Evolutionary conservation across 176 grass and related monocot genomes (phyloP), one percentile per base, ranked within the genome.

Genomic region (Avena insularis): DNA sequence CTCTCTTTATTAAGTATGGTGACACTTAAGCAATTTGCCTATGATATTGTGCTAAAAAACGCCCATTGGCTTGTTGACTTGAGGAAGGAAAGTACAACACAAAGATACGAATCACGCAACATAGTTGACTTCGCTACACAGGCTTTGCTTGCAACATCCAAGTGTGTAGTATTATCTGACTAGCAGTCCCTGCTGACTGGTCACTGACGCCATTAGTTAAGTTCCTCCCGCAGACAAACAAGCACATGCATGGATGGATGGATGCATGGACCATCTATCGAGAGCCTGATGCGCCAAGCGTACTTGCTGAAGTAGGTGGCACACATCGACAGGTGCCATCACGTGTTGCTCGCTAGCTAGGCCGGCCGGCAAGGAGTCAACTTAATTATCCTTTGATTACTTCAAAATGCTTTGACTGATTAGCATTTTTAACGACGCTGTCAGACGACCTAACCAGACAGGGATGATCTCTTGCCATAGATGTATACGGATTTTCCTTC

Each of bases 291-390:
- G n/a, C 56, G 29, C 29, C 40, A 12, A 20, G 2, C 3, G 20
- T 47, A 47, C 13, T 36, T 15, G 46, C n/a, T 25, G 33, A 82
- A 78, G 59, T 86, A 2, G 76, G 29, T 33, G 29, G 11, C 21
- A 29, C 84, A 35, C 80, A 43, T 35, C 0, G 16, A 4, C 84
- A 47, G 5, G 84, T 86, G 84, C 33, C 45, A 20, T 54, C 88
- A 86, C 89, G 84, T 90, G 83, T 64, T 12, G 9, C 70, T 54
- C 9, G 11, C 68, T 11, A 3, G 35, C 59, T 8, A 5, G 27
- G 64, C 2, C 3, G 14, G 33, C 33, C 46, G 35, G 67, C 11
- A 48, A 1, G 14, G 13, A 61, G 89, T 78, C 73, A 90, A 85
- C 77, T 12, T 5, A 5, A 4, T 29, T 29, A 29, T 29, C 29